These are phyloP conservation scores for Dactylellina sp. DNA, from an alignment of 2,329 filamentous ascomycete species.

Conservation along the genomic window DNA sequence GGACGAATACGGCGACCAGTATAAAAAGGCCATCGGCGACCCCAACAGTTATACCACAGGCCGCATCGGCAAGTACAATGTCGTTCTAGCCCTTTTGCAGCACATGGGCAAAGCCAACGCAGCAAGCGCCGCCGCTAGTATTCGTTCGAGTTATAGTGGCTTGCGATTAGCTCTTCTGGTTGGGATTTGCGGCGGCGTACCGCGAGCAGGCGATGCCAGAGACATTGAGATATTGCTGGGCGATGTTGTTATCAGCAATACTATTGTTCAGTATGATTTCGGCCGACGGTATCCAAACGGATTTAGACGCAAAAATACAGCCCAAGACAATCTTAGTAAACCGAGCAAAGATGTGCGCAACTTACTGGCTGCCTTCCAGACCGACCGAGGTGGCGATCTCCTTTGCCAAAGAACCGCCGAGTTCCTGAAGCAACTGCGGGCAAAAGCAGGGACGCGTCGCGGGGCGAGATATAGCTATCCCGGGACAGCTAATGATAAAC, in stretches of 20 bases:
- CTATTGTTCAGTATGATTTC: conserved; percentile 60
- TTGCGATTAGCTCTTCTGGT: conserved; percentile 62
- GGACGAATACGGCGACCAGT: conserved; percentile 49
- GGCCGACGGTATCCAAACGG: conserved; percentile 57
- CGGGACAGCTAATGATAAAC: conserved; percentile 60
- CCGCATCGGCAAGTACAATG: conserved; percentile 62
- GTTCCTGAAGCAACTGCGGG: conserved; percentile 55
- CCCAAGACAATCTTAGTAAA: conserved; percentile 57
- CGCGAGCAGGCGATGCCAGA: conserved; percentile 40
- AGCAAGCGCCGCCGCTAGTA: conserved; percentile 59
- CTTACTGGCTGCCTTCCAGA: too few species aligned
- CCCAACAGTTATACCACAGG: conserved; percentile 62
- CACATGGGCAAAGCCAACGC: conserved; percentile 61
- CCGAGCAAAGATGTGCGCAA: conserved; percentile 61
- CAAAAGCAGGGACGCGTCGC: conserved; percentile 19
- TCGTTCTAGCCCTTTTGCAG: conserved; percentile 62
- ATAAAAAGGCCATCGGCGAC: conserved; percentile 54
- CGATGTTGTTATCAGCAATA: conserved; percentile 59
- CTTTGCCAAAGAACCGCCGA: conserved; percentile 44
- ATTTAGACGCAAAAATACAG: conserved; percentile 57
- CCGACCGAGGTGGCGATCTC: too few species aligned
- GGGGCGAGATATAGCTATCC: conserved; percentile 60
- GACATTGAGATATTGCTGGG: conserved; percentile 53
- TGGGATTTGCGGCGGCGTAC: conserved; percentile 63
- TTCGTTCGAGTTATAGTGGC: conserved; percentile 62